Evolutionary conservation across 768 basidiomycete genomes (phyloP).

Genomic region (Clitopilus hobsonii): DNA sequence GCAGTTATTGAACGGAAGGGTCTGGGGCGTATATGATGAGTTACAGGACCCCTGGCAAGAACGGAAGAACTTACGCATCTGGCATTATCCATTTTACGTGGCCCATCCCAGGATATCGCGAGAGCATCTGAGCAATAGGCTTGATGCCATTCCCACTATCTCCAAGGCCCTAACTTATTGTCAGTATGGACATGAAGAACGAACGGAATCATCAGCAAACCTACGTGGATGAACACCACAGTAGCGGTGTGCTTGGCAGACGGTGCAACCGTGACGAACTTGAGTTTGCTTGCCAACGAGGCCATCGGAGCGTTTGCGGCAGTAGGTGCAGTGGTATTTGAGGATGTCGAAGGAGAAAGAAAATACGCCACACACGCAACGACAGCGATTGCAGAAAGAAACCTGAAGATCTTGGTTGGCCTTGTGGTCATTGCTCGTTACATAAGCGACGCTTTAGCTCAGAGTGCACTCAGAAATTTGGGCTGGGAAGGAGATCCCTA

Average conservation of each 20-base stretch:
- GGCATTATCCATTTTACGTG: conserved; percentile 92
- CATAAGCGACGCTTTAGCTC: no score
- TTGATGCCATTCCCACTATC: conserved; percentile 74
- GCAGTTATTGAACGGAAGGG: conserved; percentile 62
- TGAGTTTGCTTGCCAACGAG: background rate
- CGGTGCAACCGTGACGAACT: background rate
- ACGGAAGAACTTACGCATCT: conserved; percentile 53
- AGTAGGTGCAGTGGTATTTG: background rate
- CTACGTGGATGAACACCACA: conserved; percentile 85
- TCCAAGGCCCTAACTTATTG: conserved; percentile 57
- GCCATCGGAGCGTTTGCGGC: background rate
- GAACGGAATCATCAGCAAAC: conserved; percentile 23
- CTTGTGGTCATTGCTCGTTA: no score
- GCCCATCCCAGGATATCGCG: conserved; percentile 43
- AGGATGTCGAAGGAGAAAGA: background rate
- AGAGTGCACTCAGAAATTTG: no score
- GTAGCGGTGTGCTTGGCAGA: conserved; percentile 71
- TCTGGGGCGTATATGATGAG: conserved; percentile 22
- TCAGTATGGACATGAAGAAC: background rate
- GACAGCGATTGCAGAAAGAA: background rate
- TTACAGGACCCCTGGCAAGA: background rate
- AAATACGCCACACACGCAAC: background rate
- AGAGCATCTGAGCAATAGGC: conserved; percentile 69
- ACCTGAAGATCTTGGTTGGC: background rate
- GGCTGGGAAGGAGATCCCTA: background rate